Conservation (phyloP, 2,329 filamentous ascomycete genomes). For the Colletotrichum sp. region DNA sequence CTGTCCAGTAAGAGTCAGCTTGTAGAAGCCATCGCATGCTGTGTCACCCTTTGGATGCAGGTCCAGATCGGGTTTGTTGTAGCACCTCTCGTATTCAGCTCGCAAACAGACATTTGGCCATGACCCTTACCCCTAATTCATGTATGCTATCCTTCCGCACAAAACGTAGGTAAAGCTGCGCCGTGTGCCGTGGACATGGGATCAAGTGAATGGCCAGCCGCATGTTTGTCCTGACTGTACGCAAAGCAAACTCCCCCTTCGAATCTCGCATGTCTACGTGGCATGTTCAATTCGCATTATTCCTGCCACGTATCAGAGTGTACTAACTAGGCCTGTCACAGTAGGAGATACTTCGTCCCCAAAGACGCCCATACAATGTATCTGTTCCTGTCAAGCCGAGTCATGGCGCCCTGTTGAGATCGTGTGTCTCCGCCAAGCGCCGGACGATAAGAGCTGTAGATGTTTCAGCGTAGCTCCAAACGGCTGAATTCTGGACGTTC, state of each 20-base stretch:
- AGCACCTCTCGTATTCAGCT: neutral
- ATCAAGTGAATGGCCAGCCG: neutral
- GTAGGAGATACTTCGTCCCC: neutral
- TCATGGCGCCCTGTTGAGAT: neutral
- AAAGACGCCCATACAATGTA: neutral
- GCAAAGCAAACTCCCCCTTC: neutral
- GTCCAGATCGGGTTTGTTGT: neutral
- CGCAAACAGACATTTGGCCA: rapidly evolving
- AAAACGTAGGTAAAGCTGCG: neutral
- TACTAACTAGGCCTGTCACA: neutral
- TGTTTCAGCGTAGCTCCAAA: neutral
- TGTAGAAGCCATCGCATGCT: rapidly evolving
- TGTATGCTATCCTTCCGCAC: no score
- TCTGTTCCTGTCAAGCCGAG: neutral
- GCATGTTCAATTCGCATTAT: rapidly evolving
- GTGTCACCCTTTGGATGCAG: neutral
- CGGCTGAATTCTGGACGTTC: neutral
- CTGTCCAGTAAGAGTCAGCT: neutral
- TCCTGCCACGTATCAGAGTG: neutral
- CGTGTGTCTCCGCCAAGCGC: neutral
- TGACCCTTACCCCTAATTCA: neutral
- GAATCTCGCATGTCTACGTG: rapidly evolving
- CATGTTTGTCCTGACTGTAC: neutral
- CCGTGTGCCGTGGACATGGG: rapidly evolving
- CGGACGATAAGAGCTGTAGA: neutral